A percentile compares a stretch with the other conserved stretches of the same genome.
These are phyloP conservation scores for Bombardia bombarda DNA, from an alignment of 495 filamentous ascomycete species.

Conservation along the genomic window DNA sequence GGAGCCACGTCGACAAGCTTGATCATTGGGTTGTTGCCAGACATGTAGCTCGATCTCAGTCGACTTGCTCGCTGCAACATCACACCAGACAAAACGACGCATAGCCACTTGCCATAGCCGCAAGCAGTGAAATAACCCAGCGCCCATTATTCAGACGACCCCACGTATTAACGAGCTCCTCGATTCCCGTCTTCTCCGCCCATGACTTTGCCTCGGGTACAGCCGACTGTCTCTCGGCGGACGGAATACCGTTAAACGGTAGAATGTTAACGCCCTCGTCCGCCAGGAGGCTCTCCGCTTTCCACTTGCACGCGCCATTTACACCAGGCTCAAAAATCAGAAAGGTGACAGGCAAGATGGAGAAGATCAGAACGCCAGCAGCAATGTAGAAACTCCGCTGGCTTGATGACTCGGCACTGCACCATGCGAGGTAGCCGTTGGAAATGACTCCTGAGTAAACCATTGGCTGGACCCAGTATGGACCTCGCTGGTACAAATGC, in stretches of 20 bases:
- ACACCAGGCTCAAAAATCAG: constrained; percentile 14
- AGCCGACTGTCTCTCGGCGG: constrained; percentile 6
- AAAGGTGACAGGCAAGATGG: constrained; percentile 13
- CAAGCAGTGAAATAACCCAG: constrained; percentile 3
- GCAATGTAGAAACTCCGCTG: constrained; percentile 1
- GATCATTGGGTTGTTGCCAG: no score
- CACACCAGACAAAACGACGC: no score
- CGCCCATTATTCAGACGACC: constrained; percentile 8
- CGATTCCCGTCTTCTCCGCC: constrained; percentile 8
- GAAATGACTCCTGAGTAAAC: constrained; percentile 1
- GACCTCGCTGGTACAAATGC: constrained; percentile 12
- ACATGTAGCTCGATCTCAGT: no score
- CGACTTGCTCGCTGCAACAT: no score
- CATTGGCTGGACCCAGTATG: constrained; percentile 11
- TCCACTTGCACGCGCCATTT: constrained; percentile 21
- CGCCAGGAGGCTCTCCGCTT: constrained; percentile 5
- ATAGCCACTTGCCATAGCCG: constrained; percentile 6
- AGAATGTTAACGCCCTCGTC: constrained; percentile 1
- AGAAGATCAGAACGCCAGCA: not conserved
- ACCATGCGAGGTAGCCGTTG: constrained; percentile 7
- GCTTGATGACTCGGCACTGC: not conserved
- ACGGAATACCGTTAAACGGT: constrained; percentile 1
- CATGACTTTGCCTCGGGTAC: not conserved
- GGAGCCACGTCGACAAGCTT: no score
- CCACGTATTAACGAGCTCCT: constrained; percentile 8